Evolutionary conservation across 2,329 filamentous ascomycete genomes (phyloP).

Genomic region (Nannizziopsis barbatae): DNA sequence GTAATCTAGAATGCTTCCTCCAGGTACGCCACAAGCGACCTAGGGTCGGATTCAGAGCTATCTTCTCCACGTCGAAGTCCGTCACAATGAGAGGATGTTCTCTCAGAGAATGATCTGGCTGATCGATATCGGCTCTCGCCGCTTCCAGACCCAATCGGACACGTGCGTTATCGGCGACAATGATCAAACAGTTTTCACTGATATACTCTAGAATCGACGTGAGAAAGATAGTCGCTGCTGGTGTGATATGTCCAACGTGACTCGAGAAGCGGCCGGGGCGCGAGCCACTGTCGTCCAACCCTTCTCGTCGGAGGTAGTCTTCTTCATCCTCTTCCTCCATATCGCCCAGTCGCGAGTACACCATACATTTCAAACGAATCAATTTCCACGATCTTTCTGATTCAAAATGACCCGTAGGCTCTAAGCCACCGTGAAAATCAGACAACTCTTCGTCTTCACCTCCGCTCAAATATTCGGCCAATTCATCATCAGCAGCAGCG

Average conservation of each 20-base stretch:
- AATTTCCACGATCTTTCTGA: constrained; percentile 91
- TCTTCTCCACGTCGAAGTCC: constrained; percentile 82
- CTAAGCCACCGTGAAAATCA: constrained; percentile 43
- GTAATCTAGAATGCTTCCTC: constrained; percentile 57
- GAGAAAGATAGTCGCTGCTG: constrained; percentile 87
- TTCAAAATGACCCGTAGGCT: constrained; percentile 59
- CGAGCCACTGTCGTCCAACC: constrained; percentile 46
- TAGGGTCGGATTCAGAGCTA: constrained; percentile 78
- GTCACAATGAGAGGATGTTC: constrained; percentile 59
- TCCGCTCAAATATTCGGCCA: constrained; percentile 73
- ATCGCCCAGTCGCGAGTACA: constrained; percentile 90
- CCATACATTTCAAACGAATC: constrained; percentile 88
- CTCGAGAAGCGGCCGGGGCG: constrained; percentile 45
- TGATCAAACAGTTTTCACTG: constrained; percentile 79
- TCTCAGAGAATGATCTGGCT: constrained; percentile 34
- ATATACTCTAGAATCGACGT: constrained; percentile 91
- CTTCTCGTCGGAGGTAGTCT: constrained; percentile 69
- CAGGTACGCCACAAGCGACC: constrained; percentile 88
- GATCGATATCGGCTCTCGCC: constrained; percentile 30
- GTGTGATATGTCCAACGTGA: constrained; percentile 60
- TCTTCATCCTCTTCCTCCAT: constrained; percentile 98
- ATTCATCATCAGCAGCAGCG: constrained; percentile 69
- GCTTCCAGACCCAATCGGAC: constrained; percentile 41
- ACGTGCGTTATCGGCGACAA: constrained; percentile 72
- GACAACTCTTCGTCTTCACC: constrained; percentile 58